A percentile compares a stretch with the other conserved stretches of the same genome.
Evolutionary conservation across 176 grass and related monocot species (phyloP).

Genomic region (Echinochloa phyllopogon): DNA sequence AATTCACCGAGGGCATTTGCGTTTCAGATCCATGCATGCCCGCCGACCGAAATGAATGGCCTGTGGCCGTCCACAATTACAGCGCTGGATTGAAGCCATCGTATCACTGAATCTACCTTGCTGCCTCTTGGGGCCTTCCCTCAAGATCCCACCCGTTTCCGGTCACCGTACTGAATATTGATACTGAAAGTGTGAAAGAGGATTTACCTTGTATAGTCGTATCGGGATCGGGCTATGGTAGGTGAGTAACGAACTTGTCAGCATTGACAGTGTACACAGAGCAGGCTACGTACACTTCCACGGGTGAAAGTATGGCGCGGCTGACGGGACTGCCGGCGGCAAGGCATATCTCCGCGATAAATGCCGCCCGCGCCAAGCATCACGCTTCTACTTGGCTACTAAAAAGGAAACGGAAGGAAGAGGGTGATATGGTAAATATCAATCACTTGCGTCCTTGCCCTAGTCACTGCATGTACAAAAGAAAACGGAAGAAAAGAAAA

Average conservation of each 20-base stretch:
- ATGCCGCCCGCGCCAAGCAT: not conserved
- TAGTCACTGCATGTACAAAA: too few species aligned
- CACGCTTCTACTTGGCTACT: too few species aligned
- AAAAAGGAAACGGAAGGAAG: not conserved
- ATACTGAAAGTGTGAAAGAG: not conserved
- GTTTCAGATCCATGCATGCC: slow-evolving; percentile 1
- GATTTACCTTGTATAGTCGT: not conserved
- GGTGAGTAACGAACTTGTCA: slow-evolving; percentile 33
- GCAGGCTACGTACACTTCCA: too few species aligned
- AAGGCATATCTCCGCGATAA: not conserved
- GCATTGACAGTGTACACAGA: not conserved
- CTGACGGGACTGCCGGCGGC: not conserved
- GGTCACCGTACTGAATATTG: too few species aligned
- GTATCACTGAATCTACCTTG: not conserved
- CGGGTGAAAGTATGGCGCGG: too few species aligned
- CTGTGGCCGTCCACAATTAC: not conserved
- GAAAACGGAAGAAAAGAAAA: not conserved
- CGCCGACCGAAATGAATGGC: slow-evolving; percentile 19
- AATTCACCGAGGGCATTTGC: not conserved
- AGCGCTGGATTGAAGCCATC: not conserved
- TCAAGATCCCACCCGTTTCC: not conserved
- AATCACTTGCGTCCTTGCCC: not conserved
- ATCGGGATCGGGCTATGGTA: not conserved
- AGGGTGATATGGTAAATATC: not conserved
- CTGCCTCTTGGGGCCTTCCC: not conserved